A percentile compares a stretch with the other conserved stretches of the same genome.
Evolutionary conservation across 768 basidiomycete species (phyloP).

Genomic region (Inosperma sp.): DNA sequence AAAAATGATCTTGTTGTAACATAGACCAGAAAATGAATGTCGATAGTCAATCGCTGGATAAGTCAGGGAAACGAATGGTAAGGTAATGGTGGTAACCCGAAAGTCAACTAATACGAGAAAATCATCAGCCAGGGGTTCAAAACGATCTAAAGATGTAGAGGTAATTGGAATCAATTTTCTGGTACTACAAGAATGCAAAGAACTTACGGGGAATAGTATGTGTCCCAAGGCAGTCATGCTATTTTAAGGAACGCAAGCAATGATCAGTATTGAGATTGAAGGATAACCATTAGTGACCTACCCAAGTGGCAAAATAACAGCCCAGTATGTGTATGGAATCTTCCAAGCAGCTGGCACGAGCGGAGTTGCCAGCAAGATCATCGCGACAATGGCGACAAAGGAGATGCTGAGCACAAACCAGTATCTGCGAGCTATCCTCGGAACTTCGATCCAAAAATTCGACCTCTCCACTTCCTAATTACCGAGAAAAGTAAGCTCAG

Average conservation of each 20-base stretch:
- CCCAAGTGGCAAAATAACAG: slow-evolving; percentile 71
- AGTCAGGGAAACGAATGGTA: no score
- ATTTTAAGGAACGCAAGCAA: slow-evolving; percentile 11
- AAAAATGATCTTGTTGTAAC: no score
- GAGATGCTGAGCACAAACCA: slow-evolving; percentile 59
- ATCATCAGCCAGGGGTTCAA: slow-evolving; percentile 90
- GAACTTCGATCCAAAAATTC: slow-evolving; percentile 89
- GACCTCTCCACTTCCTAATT: slow-evolving; percentile 74
- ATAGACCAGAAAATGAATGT: no score
- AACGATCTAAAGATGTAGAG: slow-evolving; percentile 47
- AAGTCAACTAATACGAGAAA: slow-evolving; percentile 32
- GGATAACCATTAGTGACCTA: slow-evolving; percentile 31
- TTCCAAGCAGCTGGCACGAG: slow-evolving; percentile 61
- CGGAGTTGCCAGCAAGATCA: slow-evolving; percentile 51
- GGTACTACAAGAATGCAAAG: not conserved
- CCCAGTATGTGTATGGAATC: slow-evolving; percentile 62
- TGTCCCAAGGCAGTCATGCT: slow-evolving; percentile 64
- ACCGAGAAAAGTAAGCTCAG: not conserved
- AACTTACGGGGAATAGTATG: slow-evolving; percentile 67
- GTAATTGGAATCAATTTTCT: slow-evolving; percentile 6
- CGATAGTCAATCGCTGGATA: no score
- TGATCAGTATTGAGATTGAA: slow-evolving; percentile 1
- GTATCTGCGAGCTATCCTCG: slow-evolving; percentile 77
- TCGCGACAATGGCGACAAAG: slow-evolving; percentile 44
- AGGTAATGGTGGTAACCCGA: no score